Evolutionary conservation across 1,284 basidiomycete genomes (phyloP).

Genomic region (Sparassis latifolia): DNA sequence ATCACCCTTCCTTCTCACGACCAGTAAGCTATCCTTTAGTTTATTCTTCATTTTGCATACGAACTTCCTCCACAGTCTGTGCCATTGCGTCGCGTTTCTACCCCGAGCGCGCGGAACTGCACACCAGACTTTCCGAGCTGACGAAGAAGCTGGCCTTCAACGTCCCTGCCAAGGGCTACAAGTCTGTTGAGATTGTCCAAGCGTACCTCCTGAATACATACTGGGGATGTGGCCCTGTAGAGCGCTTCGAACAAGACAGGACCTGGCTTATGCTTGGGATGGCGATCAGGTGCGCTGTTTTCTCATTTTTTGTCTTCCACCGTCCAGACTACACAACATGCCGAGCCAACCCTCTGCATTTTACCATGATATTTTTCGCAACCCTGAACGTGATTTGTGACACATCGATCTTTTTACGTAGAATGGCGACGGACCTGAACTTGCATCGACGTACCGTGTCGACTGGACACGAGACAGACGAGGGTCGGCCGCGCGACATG

Average conservation of each 20-base stretch:
- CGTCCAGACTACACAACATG: not conserved
- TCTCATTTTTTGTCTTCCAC: not conserved
- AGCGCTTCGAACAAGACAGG: conserved; percentile 93
- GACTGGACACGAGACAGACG: conserved; percentile 63
- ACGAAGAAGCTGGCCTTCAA: conserved; percentile 91
- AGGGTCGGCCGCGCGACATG: conserved; percentile 64
- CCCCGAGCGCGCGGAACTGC: conserved; percentile 75
- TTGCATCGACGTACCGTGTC: conserved; percentile 83
- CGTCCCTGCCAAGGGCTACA: conserved; percentile 82
- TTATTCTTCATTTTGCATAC: conserved; percentile 2
- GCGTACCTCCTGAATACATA: conserved; percentile 79
- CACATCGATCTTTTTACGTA: conserved; percentile 17
- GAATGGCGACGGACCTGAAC: conserved; percentile 96
- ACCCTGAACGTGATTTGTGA: no score
- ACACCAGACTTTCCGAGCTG: conserved; percentile 74
- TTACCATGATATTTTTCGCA: not conserved
- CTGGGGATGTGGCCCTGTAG: conserved; percentile 89
- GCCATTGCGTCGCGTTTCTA: conserved; percentile 93
- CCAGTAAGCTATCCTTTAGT: conserved; percentile 51
- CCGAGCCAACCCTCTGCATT: not conserved
- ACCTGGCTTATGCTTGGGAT: conserved; percentile 90
- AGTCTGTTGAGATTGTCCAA: conserved; percentile 93
- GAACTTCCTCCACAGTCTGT: conserved; percentile 55
- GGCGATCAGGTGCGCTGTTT: conserved; percentile 61
- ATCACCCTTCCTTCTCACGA: conserved; percentile 88